Conservation (phyloP, 306 rosid genomes). For the Citrullus amarus region DNA sequence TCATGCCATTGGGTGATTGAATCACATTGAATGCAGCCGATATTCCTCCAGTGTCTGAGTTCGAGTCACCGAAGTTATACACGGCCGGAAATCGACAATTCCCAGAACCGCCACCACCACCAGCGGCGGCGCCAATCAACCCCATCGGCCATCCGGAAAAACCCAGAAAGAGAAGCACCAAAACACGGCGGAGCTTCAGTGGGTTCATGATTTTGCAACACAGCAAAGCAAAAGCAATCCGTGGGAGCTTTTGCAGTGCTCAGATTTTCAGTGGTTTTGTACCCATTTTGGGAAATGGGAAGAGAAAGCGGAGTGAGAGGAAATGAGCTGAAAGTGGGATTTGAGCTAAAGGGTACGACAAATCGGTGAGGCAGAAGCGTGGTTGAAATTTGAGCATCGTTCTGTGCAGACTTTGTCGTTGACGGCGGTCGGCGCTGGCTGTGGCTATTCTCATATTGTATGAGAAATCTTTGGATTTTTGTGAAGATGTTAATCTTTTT, state of each 20-base stretch:
- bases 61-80: slow-evolving; percentile 92
- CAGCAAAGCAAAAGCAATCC: not conserved
- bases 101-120: slow-evolving; percentile 10
- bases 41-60: slow-evolving; percentile 76
- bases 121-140: not conserved
- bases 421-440: too few species aligned
- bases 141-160: not conserved
- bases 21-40: slow-evolving; percentile 39
- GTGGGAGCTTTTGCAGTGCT: not conserved
- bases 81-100: slow-evolving; percentile 55
- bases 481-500: not conserved
- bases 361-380: not conserved
- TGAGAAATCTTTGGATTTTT: not conserved
- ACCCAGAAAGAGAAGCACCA: slow-evolving; percentile 14
- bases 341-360: not conserved
- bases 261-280: not conserved
- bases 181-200: not conserved
- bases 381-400: not conserved
- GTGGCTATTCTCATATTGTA: not conserved
- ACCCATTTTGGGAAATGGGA: not conserved
- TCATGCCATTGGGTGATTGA: slow-evolving; percentile 63
- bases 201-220: slow-evolving; percentile 3
- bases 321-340: not conserved
- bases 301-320: not conserved
- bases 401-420: not conserved